Percentiles rank a stretch among this genome's conserved stretches.
phyloP scores from a whole-genome alignment of 768 basidiomycete genomes.

The Tricholoma sp. region DNA sequence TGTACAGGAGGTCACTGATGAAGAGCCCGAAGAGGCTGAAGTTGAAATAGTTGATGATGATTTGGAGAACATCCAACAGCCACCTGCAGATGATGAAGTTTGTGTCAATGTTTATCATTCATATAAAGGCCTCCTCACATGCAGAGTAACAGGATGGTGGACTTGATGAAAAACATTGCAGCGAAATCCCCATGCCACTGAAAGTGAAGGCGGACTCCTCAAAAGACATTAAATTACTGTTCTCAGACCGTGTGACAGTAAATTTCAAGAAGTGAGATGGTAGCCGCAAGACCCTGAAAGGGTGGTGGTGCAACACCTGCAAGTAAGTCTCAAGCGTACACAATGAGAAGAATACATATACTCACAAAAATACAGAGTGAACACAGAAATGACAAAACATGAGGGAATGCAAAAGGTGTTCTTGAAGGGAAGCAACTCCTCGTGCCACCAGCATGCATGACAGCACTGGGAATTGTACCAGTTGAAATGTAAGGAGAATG shows the following conservation, averaged over 20 bases:
- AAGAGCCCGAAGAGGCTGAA: not conserved
- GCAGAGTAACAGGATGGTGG: not conserved
- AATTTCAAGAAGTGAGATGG: no score
- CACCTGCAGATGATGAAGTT: not conserved
- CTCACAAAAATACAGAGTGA: not conserved
- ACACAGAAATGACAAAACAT: not conserved
- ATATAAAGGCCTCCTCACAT: not conserved
- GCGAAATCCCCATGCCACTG: not conserved
- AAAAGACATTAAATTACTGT: no score
- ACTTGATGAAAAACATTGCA: not conserved
- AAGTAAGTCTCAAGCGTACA: not conserved
- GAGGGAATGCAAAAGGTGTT: not conserved
- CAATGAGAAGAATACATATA: not conserved
- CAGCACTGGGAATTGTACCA: not conserved
- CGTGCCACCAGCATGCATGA: not conserved
- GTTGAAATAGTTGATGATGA: not conserved
- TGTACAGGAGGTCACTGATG: not conserved
- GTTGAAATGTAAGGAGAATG: not conserved
- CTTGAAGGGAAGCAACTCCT: not conserved
- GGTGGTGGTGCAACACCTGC: no score
- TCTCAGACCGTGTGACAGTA: no score
- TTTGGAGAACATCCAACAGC: not conserved
- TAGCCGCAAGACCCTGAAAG: no score
- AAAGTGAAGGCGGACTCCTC: not conserved
- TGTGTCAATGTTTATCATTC: not conserved